phyloP scores from a whole-genome alignment of 2,329 filamentous ascomycete species.

The Grosmannia clavigera region DNA sequence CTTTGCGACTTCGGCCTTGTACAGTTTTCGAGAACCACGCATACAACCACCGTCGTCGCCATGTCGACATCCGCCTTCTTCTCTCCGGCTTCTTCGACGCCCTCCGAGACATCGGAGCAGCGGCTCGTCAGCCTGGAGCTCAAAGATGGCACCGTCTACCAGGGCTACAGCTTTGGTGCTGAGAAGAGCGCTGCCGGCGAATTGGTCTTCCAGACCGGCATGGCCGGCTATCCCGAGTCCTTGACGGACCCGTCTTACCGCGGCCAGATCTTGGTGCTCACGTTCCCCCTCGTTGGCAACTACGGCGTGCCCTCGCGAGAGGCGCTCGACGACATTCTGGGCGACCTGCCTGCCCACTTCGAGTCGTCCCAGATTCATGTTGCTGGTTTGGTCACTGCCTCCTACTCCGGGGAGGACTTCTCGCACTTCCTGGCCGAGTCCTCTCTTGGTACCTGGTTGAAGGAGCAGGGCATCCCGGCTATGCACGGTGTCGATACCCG shows the following conservation, averaged over 20 bases:
- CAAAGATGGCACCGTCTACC: conserved; percentile 79
- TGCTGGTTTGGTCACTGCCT: conserved; percentile 78
- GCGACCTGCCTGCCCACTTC: conserved; percentile 82
- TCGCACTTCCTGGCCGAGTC: conserved; percentile 88
- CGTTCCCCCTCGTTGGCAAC: conserved; percentile 90
- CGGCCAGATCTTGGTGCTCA: conserved; percentile 91
- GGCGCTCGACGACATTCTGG: conserved; percentile 69
- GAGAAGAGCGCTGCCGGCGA: conserved; percentile 91
- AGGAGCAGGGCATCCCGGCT: conserved; percentile 87
- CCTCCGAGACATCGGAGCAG: conserved; percentile 39
- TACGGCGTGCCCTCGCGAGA: conserved; percentile 91
- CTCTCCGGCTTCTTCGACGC: conserved; percentile 47
- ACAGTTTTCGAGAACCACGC: not conserved
- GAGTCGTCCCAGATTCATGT: conserved; percentile 90
- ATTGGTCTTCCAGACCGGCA: conserved; percentile 97
- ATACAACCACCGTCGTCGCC: not conserved
- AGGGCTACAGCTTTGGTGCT: conserved; percentile 93
- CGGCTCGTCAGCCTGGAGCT: conserved; percentile 78
- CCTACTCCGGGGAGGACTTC: conserved; percentile 88
- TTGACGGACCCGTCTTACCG: conserved; percentile 80
- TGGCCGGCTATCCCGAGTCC: conserved; percentile 97
- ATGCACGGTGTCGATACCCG: conserved; percentile 93
- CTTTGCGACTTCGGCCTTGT: not conserved
- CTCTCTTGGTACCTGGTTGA: conserved; percentile 87
- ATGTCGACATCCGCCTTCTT: not conserved